Base-by-base conservation (phyloP, 192 early-diverging fungal species). In the Umbelopsis isabellina region DNA sequence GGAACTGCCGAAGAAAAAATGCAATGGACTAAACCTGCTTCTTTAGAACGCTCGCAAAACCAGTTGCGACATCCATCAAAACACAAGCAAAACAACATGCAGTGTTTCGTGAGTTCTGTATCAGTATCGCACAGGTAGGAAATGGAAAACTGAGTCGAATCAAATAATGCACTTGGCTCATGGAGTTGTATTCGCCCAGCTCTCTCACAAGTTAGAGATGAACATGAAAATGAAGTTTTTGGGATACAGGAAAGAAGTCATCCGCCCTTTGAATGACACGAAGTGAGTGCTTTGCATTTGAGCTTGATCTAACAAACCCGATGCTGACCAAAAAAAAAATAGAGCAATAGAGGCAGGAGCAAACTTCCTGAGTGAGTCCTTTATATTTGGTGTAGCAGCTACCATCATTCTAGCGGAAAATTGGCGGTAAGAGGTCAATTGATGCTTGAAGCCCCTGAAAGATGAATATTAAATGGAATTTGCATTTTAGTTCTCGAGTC, bases 321-420 rank as follows among this genome's bases (percentile, higher is more conserved):
- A 45, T 64, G 18, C 46, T 44, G 41, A 25, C n/a, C 65, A 21
- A 47, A 33, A 12, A 21, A 47, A 33, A 12, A 8, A 72, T 50
- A 86, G 89, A 50, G 92, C 92, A 21, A 78, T 93, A n/a, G 92
- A 93, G 58, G 86, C 85, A 15, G 92, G 92, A 9, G 92, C 92
- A 25, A 92, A 93, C 76, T 93, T 93, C 70, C 66, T 93, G 23
- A 86, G 91, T 51, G 92, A 93, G 58, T 80, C 89, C 4, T 86
- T 93, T 67, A 89, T 93, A 47, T 93, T 93, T 77, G 74, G 86
- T 6, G 91, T 93, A 16, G 92, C 92, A 8, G 85, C 83, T n/a
- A 80, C 84, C 30, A 73, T 93, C 0, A 91, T 93, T 51, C 76
- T 92, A 41, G 80, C 86, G 13, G 92, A 93, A 74, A 88, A 86